Percentiles rank a stretch among this genome's conserved stretches.
These are phyloP conservation scores for Cicer cuneatum DNA, from an alignment of 306 rosid genomes.

Conservation along the genomic window DNA sequence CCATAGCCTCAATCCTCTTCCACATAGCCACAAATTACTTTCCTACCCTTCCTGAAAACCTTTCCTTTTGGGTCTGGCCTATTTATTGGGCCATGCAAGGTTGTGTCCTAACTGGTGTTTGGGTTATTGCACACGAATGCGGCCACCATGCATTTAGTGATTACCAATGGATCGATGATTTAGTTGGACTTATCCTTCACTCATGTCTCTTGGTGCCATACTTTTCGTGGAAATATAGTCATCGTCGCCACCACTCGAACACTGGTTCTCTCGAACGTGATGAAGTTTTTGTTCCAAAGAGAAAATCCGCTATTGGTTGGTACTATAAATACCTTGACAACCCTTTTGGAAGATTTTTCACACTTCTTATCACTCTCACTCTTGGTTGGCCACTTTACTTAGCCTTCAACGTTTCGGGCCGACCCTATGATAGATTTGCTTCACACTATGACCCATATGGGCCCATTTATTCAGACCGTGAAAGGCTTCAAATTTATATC, in stretches of 20 bases:
- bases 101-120: conserved; percentile 69
- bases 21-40: conserved; percentile 58
- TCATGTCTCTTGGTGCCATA: conserved; percentile 73
- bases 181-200: conserved; percentile 70
- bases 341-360: conserved; percentile 61
- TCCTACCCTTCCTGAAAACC: conserved; percentile 49
- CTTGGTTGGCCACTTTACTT: conserved; percentile 87
- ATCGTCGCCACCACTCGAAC: conserved; percentile 87
- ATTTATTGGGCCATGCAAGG: conserved; percentile 66
- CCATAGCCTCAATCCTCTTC: conserved; percentile 49
- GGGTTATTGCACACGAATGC: conserved; percentile 83
- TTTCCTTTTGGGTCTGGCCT: conserved; percentile 64
- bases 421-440: conserved; percentile 63
- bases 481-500: conserved; percentile 62
- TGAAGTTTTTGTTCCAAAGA: conserved; percentile 85
- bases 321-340: conserved; percentile 69
- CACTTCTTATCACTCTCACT: conserved; percentile 51
- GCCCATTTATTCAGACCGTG: conserved; percentile 72
- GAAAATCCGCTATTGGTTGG: conserved; percentile 52
- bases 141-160: conserved; percentile 64
- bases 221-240: conserved; percentile 90
- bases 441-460: conserved; percentile 80
- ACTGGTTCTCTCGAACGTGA: conserved; percentile 80
- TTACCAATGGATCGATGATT: conserved; percentile 74
- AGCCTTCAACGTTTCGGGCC: conserved; percentile 72